Evolutionary conservation across 2,329 filamentous ascomycete genomes (phyloP).

Genomic region (Paracamarosporium sp.): DNA sequence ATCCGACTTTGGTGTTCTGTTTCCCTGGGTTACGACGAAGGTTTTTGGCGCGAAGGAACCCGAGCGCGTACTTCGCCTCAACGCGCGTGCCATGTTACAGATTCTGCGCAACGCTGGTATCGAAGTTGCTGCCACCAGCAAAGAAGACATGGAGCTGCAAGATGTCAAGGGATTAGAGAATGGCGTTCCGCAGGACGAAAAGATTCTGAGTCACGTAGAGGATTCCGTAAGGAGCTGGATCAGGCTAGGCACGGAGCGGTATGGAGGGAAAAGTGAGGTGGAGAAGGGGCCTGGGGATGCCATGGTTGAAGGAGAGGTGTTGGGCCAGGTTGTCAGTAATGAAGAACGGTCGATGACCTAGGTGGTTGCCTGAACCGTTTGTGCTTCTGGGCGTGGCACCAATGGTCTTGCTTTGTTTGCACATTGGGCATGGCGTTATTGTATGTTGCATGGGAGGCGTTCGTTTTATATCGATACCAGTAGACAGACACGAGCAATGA

Average conservation of each 20-base stretch:
- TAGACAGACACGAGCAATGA: constrained; percentile 1
- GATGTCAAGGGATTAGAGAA: constrained; percentile 18
- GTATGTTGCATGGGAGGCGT: not conserved
- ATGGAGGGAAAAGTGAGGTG: constrained; percentile 5
- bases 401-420: not conserved
- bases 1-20: constrained; percentile 82
- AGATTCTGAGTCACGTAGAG: constrained; percentile 36
- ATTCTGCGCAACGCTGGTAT: constrained; percentile 59
- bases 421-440: not conserved
- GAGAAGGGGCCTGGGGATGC: constrained; percentile 29
- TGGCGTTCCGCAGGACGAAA: constrained; percentile 32
- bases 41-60: constrained; percentile 68
- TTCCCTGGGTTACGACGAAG: constrained; percentile 68
- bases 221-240: constrained; percentile 46
- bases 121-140: constrained; percentile 51
- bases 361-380: not conserved
- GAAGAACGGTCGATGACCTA: constrained; percentile 15
- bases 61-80: constrained; percentile 80
- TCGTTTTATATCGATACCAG: not conserved
- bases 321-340: constrained; percentile 38
- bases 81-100: constrained; percentile 83
- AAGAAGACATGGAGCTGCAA: constrained; percentile 48
- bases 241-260: constrained; percentile 28
- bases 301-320: constrained; percentile 42
- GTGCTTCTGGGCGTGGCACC: not conserved